Evolutionary conservation across 495 filamentous ascomycete genomes (phyloP), one percentile per base, ranked within the genome.

Genomic region (Xylaria nigripes): DNA sequence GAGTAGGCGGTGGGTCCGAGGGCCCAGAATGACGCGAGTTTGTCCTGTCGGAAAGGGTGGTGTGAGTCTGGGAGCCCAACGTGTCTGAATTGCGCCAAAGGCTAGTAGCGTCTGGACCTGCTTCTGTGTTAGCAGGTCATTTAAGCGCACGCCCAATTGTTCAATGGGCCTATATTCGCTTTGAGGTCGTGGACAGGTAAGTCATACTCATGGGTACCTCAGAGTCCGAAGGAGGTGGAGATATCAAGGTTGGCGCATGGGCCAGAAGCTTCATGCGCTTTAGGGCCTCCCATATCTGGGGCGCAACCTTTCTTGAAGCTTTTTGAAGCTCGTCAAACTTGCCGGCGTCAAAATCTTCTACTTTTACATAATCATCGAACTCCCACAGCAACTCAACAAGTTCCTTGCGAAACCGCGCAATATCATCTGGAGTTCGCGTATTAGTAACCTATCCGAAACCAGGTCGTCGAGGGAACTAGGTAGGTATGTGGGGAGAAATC

Each of bases 331-430:
- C 64, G 25, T 63, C 55, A 43, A 65, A 72, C 34, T 70, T 68
- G 52, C 58, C 59, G n/a, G 60, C 45, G 44, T 71, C 68, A 55
- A 72, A 74, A 3, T 68, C 64, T 40, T 66, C 66, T 15, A 61
- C 61, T 46, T 72, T 68, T 56, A 70, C 58, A 57, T 61, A 69
- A 32, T 74, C 71, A 53, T 74, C 71, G 47, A 74, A 67, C 50
- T 70, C 71, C 68, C 71, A 74, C 9, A 72, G 45, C 21, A 72
- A 44, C 21, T 72, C 68, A 50, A 66, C 64, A 24, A 74, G 59
- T 43, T 71, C 62, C 30, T 64, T 62, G 41, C 71, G 62, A 51
- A 67, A 69, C 45, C 62, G 55, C 25, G 71, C 69, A 48, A 74
- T 70, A 43, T 70, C 68, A 50, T 72, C 71, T 74, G 50, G 30